phyloP scores from a whole-genome alignment of 768 basidiomycete genomes.

The Leucocoprinus leucothites region DNA sequence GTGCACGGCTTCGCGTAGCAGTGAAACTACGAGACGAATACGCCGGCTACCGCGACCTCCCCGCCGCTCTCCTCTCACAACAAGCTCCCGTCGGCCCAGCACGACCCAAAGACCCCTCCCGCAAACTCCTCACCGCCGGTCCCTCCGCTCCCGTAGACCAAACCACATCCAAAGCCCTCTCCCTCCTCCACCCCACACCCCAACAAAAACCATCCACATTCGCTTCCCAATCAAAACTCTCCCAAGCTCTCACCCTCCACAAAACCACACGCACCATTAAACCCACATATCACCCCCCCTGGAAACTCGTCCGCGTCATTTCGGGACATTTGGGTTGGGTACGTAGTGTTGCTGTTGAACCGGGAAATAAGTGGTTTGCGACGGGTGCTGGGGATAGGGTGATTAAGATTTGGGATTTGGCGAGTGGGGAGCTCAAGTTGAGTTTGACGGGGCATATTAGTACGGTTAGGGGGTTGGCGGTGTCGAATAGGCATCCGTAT shows the following conservation, averaged over 20 bases:
- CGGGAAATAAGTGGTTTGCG: slow-evolving; percentile 98
- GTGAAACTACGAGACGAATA: slow-evolving; percentile 92
- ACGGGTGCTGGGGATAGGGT: slow-evolving; percentile 98
- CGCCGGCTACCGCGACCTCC: slow-evolving; percentile 79
- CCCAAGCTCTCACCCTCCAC: slow-evolving; percentile 88
- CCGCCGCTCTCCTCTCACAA: slow-evolving; percentile 74
- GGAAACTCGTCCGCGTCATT: slow-evolving; percentile 96
- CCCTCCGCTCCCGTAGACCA: slow-evolving; percentile 37
- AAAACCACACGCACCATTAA: slow-evolving; percentile 94
- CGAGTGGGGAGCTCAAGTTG: slow-evolving; percentile 95
- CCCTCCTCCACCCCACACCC: slow-evolving; percentile 73
- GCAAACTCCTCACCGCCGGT: no score
- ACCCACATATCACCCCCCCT: slow-evolving; percentile 92
- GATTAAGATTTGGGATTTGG: slow-evolving; percentile 98
- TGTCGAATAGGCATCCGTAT: slow-evolving; percentile 92
- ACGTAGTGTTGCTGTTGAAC: slow-evolving; percentile 92
- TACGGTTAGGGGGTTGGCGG: slow-evolving; percentile 91
- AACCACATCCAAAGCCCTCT: slow-evolving; percentile 66
- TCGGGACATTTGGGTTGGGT: slow-evolving; percentile 99
- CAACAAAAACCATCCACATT: slow-evolving; percentile 68
- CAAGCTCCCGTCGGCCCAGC: slow-evolving; percentile 81
- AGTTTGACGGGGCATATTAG: slow-evolving; percentile 97
- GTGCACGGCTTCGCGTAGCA: slow-evolving; percentile 70
- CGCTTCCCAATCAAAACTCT: slow-evolving; percentile 59
- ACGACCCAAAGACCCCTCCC: slow-evolving; percentile 50